Evolutionary conservation across 148 eudicot species (phyloP).

Genomic region (Rheum nobile): DNA sequence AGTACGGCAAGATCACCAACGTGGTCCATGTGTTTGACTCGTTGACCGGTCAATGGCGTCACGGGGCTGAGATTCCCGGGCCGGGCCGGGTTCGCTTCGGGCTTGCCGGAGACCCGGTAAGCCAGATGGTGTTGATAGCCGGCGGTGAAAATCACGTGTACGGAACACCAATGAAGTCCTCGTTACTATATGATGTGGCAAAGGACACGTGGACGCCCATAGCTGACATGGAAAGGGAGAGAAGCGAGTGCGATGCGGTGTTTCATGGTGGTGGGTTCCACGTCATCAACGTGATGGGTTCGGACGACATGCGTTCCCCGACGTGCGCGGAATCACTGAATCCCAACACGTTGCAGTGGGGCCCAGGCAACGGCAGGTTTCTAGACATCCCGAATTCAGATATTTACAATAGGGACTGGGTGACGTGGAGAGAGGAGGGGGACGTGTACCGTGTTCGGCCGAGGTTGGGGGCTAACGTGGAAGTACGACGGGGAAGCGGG

Average conservation of each 20-base stretch:
- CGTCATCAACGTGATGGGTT: conserved; percentile 65
- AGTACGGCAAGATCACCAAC: background rate
- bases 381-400: conserved; percentile 16
- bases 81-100: background rate
- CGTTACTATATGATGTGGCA: background rate
- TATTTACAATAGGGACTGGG: conserved; percentile 12
- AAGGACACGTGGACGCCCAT: background rate
- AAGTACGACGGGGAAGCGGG: background rate
- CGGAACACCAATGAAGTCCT: background rate
- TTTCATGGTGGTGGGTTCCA: conserved; percentile 50
- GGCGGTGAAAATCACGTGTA: background rate
- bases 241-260: conserved; percentile 7
- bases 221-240: background rate
- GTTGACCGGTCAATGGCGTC: background rate
- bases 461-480: background rate
- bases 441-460: background rate
- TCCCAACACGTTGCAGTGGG: conserved; percentile 42
- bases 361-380: conserved; percentile 22
- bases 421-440: conserved; percentile 18
- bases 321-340: conserved; percentile 40
- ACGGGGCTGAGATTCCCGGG: background rate
- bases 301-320: conserved; percentile 1
- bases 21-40: background rate
- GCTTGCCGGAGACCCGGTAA: background rate
- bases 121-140: background rate